Conservation (phyloP, 177 flowering plant species). For the Vitis hybrid region DNA sequence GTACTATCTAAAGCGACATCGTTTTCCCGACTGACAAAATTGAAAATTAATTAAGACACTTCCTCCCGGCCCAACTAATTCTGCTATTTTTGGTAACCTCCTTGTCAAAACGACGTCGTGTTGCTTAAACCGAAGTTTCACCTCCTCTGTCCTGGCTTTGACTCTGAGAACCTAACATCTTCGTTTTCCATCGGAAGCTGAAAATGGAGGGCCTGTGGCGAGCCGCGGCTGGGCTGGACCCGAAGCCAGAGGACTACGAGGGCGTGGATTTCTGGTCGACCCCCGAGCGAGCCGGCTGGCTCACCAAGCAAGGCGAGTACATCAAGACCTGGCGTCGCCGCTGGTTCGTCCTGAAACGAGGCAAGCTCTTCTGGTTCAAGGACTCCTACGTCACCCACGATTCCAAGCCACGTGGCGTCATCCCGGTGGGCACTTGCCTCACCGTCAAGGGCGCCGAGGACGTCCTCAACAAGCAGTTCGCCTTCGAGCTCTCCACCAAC, state of each 20-base stretch:
- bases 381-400: constrained; percentile 38
- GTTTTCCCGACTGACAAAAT: too few relatives aligned
- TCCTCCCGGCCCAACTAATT: too few relatives aligned
- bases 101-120: too few relatives aligned
- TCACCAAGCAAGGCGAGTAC: constrained; percentile 89
- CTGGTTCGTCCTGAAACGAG: constrained; percentile 88
- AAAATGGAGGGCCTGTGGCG: constrained; percentile 31
- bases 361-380: constrained; percentile 91
- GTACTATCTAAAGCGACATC: too few relatives aligned
- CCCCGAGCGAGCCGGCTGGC: constrained; percentile 85
- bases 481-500: constrained; percentile 43
- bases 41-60: too few relatives aligned
- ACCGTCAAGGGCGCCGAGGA: constrained; percentile 54
- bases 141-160: too few relatives aligned
- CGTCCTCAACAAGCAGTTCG: constrained; percentile 33
- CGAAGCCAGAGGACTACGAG: constrained; percentile 14
- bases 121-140: too few relatives aligned
- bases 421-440: constrained; percentile 37
- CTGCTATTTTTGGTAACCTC: too few relatives aligned
- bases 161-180: too few relatives aligned
- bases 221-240: constrained; percentile 23
- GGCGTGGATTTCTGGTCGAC: constrained; percentile 65
- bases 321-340: constrained; percentile 94
- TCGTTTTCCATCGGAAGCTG: too few relatives aligned
- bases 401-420: constrained; percentile 40